Percentiles rank a stretch among this genome's conserved stretches.
Conservation (phyloP, 805 yeast species). For the Metschnikowia dekortorum region DNA sequence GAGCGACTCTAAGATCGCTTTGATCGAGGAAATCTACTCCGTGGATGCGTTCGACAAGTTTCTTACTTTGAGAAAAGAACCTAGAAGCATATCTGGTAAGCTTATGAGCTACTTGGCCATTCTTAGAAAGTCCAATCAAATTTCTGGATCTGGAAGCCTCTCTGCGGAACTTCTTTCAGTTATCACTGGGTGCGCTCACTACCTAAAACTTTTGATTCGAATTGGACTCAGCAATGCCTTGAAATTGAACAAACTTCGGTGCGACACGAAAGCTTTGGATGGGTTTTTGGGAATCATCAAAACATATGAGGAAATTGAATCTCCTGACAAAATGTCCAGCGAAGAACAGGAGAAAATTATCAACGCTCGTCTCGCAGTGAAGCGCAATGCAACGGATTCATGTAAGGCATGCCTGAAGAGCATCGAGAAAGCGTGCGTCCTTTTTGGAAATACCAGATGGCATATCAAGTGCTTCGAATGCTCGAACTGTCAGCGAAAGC, state of each 20-base stretch:
- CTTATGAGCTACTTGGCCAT: conserved; percentile 85
- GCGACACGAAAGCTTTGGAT: conserved; percentile 59
- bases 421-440: conserved; percentile 80
- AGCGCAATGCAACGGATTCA: conserved; percentile 65
- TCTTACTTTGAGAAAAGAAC: conserved; percentile 52
- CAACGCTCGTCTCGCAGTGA: conserved; percentile 36
- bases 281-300: conserved; percentile 54
- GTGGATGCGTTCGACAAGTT: conserved; percentile 21
- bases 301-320: conserved; percentile 21
- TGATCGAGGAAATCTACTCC: conserved; percentile 23
- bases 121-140: conserved; percentile 55
- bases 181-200: conserved; percentile 90
- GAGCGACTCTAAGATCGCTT: conserved; percentile 12
- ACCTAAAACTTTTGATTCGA: conserved; percentile 77
- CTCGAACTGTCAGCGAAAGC: conserved; percentile 45
- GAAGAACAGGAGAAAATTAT: conserved; percentile 8
- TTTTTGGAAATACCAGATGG: conserved; percentile 66
- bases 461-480: conserved; percentile 74
- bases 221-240: conserved; percentile 75
- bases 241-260: conserved; percentile 54
- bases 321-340: conserved; percentile 7
- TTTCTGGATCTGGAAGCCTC: conserved; percentile 37
- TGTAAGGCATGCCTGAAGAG: conserved; percentile 70
- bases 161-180: conserved; percentile 71
- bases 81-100: conserved; percentile 83